Base-by-base conservation (phyloP, 371 early-diverging fungal species). In the Actinomucor elegans region DNA sequence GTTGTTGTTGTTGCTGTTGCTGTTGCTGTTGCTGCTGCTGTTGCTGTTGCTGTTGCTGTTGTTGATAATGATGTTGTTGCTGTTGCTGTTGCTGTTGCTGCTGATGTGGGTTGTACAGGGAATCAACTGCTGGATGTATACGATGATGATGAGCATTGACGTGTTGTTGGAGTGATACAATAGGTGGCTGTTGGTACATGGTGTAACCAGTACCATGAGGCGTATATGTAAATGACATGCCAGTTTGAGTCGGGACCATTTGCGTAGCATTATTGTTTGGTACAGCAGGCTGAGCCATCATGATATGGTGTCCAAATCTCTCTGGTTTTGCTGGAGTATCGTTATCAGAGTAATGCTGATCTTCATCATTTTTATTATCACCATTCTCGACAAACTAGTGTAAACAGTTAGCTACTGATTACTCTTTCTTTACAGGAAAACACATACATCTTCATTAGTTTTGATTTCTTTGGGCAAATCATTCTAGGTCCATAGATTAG, bases 381-480 rank as follows among this genome's bases (percentile, higher is more conserved):
- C n/a, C 43, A 15, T 14, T 42, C 27, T 60, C 50, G n/a, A 60
- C 38, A 44, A 53, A 54, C 57, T 49, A 28, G 5, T 7, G 4
- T 14, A 27, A 44, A 5, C 1, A 2, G 15, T n/a, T n/a, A n/a
- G n/a, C n/a, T n/a, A n/a, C n/a, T n/a, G n/a, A n/a, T n/a, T n/a
- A n/a, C n/a, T n/a, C n/a, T n/a, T n/a, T n/a, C n/a, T n/a, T n/a
- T n/a, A n/a, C n/a, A n/a, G n/a, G n/a, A n/a, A n/a, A n/a, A n/a
- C n/a, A n/a, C n/a, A 45, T 58, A 58, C 58, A 40, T 61, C 61
- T 61, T 55, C 20, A 32, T 61, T 61, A 14, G 51, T 46, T 18
- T 46, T 55, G 17, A 55, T 36, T 23, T 61, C 61, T 38, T 50
- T 55, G n/a, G 61, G 61, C 11, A 40, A 31, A 10, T 49, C 51